Percentiles rank a stretch among this genome's conserved stretches.
Conservation (phyloP, 768 basidiomycete species). For the Coprinellus micaceus region DNA sequence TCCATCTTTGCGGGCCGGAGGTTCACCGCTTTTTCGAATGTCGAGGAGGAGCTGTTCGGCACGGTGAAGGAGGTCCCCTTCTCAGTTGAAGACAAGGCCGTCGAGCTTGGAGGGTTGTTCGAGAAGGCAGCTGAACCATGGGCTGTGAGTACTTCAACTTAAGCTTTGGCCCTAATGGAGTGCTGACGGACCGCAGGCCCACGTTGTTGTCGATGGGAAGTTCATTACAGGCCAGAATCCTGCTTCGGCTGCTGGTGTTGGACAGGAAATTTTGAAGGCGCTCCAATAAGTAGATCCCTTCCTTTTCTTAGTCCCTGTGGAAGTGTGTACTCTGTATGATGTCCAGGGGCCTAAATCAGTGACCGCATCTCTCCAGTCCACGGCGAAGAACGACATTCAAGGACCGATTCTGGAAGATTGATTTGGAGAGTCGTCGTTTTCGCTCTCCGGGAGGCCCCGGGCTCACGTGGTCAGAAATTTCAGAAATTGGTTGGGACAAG, state of each 20-base stretch:
- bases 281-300: constrained; percentile 31
- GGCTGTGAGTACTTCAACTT: constrained; percentile 39
- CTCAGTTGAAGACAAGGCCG: constrained; percentile 64
- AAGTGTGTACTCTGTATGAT: no score
- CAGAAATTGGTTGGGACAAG: no score
- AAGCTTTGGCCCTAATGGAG: neutral
- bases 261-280: constrained; percentile 51
- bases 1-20: constrained; percentile 60
- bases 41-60: constrained; percentile 54
- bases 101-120: constrained; percentile 59
- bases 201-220: constrained; percentile 55
- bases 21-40: constrained; percentile 71
- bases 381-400: no score
- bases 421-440: no score
- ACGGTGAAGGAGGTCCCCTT: constrained; percentile 61
- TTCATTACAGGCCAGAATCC: constrained; percentile 77
- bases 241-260: constrained; percentile 56
- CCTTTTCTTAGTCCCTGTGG: no score
- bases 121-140: constrained; percentile 55
- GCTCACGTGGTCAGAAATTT: no score
- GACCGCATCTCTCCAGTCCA: no score
- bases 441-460: no score
- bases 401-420: no score
- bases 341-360: no score
- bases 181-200: constrained; percentile 23